These are phyloP conservation scores for Pseudozyma sp. DNA, from an alignment of 1,284 basidiomycete genomes.

Conservation along the genomic window DNA sequence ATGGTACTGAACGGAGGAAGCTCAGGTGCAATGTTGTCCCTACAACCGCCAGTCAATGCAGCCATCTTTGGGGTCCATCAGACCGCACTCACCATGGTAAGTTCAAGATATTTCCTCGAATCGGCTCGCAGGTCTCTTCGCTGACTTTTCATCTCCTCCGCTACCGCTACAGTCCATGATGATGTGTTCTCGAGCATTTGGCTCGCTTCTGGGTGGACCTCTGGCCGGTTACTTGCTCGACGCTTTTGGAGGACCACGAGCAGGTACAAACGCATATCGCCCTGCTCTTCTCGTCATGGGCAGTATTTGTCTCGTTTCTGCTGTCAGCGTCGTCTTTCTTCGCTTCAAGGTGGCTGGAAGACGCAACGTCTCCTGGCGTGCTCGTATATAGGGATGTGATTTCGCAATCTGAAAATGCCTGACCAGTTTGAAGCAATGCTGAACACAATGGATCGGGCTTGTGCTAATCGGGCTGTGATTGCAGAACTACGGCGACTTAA, in stretches of 20 bases:
- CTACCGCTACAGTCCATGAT: constrained; percentile 33
- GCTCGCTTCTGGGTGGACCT: constrained; percentile 47
- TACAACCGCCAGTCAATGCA: constrained; percentile 53
- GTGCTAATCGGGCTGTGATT: too few species aligned
- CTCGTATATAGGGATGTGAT: constrained; percentile 13
- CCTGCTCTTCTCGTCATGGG: constrained; percentile 50
- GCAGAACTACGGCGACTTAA: not conserved
- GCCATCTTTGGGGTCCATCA: constrained; percentile 49
- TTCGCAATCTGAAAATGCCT: not conserved
- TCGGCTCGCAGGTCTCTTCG: not conserved
- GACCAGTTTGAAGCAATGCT: too few species aligned
- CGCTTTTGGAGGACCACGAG: constrained; percentile 41
- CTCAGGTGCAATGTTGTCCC: constrained; percentile 45
- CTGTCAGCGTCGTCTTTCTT: constrained; percentile 32
- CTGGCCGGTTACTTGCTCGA: constrained; percentile 52
- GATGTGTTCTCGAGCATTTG: constrained; percentile 44
- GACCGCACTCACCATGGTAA: constrained; percentile 46
- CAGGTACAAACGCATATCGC: constrained; percentile 35
- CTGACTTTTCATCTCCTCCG: not conserved
- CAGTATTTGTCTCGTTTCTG: constrained; percentile 38
- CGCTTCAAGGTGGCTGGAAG: constrained; percentile 33
- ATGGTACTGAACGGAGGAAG: constrained; percentile 53
- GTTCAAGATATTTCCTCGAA: not conserved
- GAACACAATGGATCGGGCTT: too few species aligned
- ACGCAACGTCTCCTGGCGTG: constrained; percentile 36